These are phyloP conservation scores for Blastobotrys ciferrii DNA, from an alignment of 1,139 yeast species.

Conservation along the genomic window DNA sequence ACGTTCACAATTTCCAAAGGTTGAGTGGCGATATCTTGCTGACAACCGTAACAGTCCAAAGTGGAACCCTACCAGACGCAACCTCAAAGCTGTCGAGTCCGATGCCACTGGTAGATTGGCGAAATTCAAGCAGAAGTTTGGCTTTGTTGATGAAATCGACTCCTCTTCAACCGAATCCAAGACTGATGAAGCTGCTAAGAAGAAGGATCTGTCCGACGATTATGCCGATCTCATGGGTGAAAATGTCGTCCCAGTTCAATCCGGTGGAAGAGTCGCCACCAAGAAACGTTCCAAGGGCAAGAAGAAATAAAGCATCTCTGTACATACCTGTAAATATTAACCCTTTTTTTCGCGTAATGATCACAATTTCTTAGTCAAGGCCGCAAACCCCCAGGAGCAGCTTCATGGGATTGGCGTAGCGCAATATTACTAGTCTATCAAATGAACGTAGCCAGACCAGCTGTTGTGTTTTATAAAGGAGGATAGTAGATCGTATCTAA, in stretches of 20 bases:
- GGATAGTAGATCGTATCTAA: too few species aligned
- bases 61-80: slow-evolving; percentile 87
- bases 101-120: slow-evolving; percentile 84
- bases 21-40: slow-evolving; percentile 77
- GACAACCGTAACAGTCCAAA: slow-evolving; percentile 83
- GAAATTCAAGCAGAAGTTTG: slow-evolving; percentile 76
- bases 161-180: slow-evolving; percentile 11
- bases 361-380: too few species aligned
- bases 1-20: slow-evolving; percentile 84
- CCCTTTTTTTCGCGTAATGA: background rate
- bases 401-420: too few species aligned
- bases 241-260: slow-evolving; percentile 59
- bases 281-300: slow-evolving; percentile 47
- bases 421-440: too few species aligned
- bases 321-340: slow-evolving; percentile 1
- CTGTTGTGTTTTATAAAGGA: too few species aligned
- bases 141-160: slow-evolving; percentile 7
- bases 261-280: slow-evolving; percentile 55
- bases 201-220: slow-evolving; percentile 46
- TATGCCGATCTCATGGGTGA: slow-evolving; percentile 63
- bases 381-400: too few species aligned
- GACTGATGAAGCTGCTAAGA: slow-evolving; percentile 30
- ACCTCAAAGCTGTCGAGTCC: slow-evolving; percentile 69
- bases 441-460: too few species aligned
- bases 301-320: slow-evolving; percentile 28